These are phyloP conservation scores for Alternaria brassicicola DNA, from an alignment of 2,329 filamentous ascomycete genomes.

Conservation along the genomic window DNA sequence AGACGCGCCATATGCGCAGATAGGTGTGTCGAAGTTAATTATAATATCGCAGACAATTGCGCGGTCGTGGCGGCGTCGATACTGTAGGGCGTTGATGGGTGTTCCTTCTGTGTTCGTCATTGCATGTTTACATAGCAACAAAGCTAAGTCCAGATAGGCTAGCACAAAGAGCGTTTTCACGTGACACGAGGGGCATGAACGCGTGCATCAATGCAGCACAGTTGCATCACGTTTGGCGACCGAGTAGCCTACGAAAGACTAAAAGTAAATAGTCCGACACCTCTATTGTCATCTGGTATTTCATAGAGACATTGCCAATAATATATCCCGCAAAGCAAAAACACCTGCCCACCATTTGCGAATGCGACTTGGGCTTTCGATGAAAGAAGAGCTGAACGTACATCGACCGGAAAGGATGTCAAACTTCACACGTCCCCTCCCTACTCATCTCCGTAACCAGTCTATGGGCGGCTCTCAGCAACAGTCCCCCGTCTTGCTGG, in stretches of 20 bases:
- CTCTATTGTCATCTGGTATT: neutral
- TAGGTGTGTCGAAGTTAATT: slow-evolving; percentile 44
- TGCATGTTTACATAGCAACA: slow-evolving; percentile 46
- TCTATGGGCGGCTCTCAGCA: slow-evolving; percentile 51
- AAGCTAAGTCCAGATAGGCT: neutral
- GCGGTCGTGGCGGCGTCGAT: slow-evolving; percentile 14
- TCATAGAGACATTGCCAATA: too few relatives aligned
- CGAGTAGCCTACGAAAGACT: neutral
- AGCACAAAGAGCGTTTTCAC: slow-evolving; percentile 20
- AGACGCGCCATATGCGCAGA: slow-evolving; percentile 74
- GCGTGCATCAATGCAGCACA: slow-evolving; percentile 10
- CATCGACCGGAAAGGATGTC: slow-evolving; percentile 38
- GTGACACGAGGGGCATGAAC: slow-evolving; percentile 34
- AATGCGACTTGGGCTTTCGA: neutral
- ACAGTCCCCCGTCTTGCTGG: slow-evolving; percentile 72
- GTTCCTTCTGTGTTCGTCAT: slow-evolving; percentile 12
- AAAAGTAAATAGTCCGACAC: neutral
- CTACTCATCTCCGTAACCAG: slow-evolving; percentile 68
- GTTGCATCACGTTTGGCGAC: neutral
- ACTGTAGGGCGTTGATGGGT: slow-evolving; percentile 1
- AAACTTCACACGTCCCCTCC: slow-evolving; percentile 55
- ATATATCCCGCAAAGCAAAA: neutral
- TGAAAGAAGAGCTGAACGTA: neutral
- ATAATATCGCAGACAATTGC: slow-evolving; percentile 25
- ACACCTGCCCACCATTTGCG: neutral